phyloP scores from a whole-genome alignment of 176 grass and related monocot genomes.

The maize (Zea mays) region DNA sequence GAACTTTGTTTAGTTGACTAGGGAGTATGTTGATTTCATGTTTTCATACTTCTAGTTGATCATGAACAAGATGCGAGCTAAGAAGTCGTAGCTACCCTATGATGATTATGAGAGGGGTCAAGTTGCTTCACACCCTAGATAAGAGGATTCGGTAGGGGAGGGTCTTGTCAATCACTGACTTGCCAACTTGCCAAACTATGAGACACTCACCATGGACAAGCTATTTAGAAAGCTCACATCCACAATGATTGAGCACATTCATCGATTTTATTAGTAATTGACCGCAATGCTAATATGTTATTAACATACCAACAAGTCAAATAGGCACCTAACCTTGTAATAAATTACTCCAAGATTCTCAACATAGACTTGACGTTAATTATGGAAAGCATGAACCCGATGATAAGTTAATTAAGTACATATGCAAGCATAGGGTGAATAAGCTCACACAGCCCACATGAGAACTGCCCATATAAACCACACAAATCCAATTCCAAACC shows the following conservation, averaged over 20 bases:
- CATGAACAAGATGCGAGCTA: too few relatives aligned
- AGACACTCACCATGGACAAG: too few relatives aligned
- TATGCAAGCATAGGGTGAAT: slow-evolving; percentile 16
- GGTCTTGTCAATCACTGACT: too few relatives aligned
- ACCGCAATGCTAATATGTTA: neutral
- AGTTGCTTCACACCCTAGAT: too few relatives aligned
- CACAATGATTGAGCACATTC: neutral
- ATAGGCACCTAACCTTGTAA: neutral
- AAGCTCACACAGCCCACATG: slow-evolving; percentile 40
- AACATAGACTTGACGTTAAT: slow-evolving; percentile 28
- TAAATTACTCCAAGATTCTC: slow-evolving; percentile 19
- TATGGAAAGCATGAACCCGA: slow-evolving; percentile 24
- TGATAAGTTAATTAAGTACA: slow-evolving; percentile 32
- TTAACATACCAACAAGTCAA: slow-evolving; percentile 20
- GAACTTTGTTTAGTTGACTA: too few relatives aligned
- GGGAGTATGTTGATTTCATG: too few relatives aligned
- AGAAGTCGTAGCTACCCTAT: too few relatives aligned
- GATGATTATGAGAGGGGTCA: too few relatives aligned
- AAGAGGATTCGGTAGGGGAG: too few relatives aligned
- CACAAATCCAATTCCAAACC: neutral
- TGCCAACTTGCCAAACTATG: too few relatives aligned
- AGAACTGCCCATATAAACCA: slow-evolving; percentile 23
- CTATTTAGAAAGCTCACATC: too few relatives aligned
- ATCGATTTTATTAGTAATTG: slow-evolving; percentile 12
- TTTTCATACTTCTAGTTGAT: too few relatives aligned